A percentile compares a stretch with the other conserved stretches of the same genome.
phyloP scores from a whole-genome alignment of 164 flowering plant genomes.

The Macadamia tetraphylla region DNA sequence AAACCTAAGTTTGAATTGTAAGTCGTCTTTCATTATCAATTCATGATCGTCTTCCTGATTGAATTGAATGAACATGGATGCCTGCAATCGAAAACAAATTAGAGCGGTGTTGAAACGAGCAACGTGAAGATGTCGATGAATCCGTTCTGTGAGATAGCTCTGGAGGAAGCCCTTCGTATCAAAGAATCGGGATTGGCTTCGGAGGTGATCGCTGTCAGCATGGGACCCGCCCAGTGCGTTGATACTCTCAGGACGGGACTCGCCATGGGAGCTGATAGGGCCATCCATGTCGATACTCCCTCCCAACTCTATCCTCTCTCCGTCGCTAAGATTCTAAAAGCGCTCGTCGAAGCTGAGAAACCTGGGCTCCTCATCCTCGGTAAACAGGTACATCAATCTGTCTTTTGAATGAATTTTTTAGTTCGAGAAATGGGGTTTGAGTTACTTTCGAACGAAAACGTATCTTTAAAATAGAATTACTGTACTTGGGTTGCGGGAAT shows the following conservation, averaged over 20 bases:
- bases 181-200: conserved; percentile 74
- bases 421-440: not conserved
- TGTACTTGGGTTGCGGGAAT: no score
- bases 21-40: no score
- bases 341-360: conserved; percentile 69
- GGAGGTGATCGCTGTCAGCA: conserved; percentile 89
- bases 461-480: no score
- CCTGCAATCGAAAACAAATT: not conserved
- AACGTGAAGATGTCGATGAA: conserved; percentile 99
- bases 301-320: conserved; percentile 49
- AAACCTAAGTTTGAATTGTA: not conserved
- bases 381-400: conserved; percentile 58
- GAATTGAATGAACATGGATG: not conserved
- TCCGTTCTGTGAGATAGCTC: conserved; percentile 91
- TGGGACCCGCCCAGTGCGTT: conserved; percentile 71
- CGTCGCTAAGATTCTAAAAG: conserved; percentile 79
- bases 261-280: conserved; percentile 97
- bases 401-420: not conserved
- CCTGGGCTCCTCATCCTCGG: conserved; percentile 80
- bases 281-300: conserved; percentile 66
- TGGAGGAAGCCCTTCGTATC: conserved; percentile 89
- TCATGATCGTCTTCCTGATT: not conserved
- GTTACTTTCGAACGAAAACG: not conserved
- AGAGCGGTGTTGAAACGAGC: conserved; percentile 81
- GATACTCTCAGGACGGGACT: conserved; percentile 92